These are phyloP conservation scores for Mycotypha africana DNA, from an alignment of 371 early-diverging fungal genomes.

Conservation along the genomic window DNA sequence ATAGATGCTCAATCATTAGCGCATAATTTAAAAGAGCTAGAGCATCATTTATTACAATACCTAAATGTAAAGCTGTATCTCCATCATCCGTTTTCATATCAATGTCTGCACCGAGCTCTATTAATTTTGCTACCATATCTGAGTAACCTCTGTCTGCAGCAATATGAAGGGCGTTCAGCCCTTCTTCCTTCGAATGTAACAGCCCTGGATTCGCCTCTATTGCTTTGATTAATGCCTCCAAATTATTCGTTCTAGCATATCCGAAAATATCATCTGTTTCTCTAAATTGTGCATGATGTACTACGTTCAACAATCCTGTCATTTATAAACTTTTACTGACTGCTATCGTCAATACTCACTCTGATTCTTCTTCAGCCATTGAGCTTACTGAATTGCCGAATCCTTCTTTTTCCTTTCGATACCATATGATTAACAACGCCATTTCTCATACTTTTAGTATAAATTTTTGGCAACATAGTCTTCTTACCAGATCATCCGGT, in stretches of 20 bases:
- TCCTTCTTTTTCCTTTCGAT: no score
- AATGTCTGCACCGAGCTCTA: constrained; percentile 34
- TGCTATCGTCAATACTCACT: constrained; percentile 1
- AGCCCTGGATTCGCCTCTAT: constrained; percentile 2
- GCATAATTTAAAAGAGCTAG: not conserved
- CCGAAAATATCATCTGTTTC: constrained; percentile 31
- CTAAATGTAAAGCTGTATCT: constrained; percentile 42
- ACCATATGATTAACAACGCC: no score
- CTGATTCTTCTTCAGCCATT: constrained; percentile 23
- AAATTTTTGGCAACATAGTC: no score
- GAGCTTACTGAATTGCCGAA: constrained; percentile 26
- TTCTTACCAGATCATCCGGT: no score
- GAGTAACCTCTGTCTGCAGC: constrained; percentile 39
- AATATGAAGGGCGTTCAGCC: constrained; percentile 37
- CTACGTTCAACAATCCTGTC: no score
- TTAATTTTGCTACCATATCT: constrained; percentile 19
- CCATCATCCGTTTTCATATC: constrained; percentile 27
- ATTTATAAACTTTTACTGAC: no score
- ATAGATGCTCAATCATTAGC: no score
- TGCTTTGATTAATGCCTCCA: constrained; percentile 8
- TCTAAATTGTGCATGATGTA: not conserved
- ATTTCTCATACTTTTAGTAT: no score
- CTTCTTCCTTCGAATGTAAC: constrained; percentile 24
- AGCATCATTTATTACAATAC: constrained; percentile 9
- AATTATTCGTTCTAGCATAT: constrained; percentile 20